These are phyloP conservation scores for Pseudozyma pruni DNA, from an alignment of 1,284 basidiomycete species.

Conservation along the genomic window DNA sequence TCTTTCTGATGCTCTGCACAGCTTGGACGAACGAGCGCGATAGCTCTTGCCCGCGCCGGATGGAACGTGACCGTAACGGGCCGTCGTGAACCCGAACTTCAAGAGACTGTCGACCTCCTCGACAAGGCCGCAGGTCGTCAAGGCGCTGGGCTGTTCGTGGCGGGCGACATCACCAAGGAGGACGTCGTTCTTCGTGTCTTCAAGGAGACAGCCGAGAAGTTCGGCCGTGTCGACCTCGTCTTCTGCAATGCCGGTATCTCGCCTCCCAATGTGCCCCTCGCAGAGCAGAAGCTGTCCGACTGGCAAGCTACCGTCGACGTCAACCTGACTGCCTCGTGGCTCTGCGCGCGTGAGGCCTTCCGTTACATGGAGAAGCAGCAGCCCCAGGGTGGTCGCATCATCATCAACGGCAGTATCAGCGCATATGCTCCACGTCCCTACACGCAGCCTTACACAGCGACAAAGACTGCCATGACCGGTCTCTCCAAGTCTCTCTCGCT, in stretches of 20 bases:
- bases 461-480: conserved; percentile 58
- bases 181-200: conserved; percentile 43
- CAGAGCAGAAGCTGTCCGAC: conserved; percentile 46
- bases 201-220: conserved; percentile 34
- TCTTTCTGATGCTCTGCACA: neutral
- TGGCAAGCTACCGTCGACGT: conserved; percentile 56
- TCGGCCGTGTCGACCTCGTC: conserved; percentile 52
- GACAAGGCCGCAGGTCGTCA: conserved; percentile 24
- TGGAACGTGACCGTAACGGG: conserved; percentile 59
- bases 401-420: conserved; percentile 58
- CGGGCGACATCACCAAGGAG: conserved; percentile 53
- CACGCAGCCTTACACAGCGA: conserved; percentile 47
- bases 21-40: conserved; percentile 50
- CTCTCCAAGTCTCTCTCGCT: conserved; percentile 53
- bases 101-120: conserved; percentile 29
- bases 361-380: conserved; percentile 53
- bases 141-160: conserved; percentile 19
- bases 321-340: conserved; percentile 54
- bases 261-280: conserved; percentile 47
- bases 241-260: conserved; percentile 59
- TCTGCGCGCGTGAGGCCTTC: conserved; percentile 57
- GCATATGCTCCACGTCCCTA: conserved; percentile 50
- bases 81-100: conserved; percentile 36
- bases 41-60: conserved; percentile 48
- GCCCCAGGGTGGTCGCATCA: conserved; percentile 55